These are phyloP conservation scores for Podospora fimiseda DNA, from an alignment of 495 filamentous ascomycete species.

Conservation along the genomic window DNA sequence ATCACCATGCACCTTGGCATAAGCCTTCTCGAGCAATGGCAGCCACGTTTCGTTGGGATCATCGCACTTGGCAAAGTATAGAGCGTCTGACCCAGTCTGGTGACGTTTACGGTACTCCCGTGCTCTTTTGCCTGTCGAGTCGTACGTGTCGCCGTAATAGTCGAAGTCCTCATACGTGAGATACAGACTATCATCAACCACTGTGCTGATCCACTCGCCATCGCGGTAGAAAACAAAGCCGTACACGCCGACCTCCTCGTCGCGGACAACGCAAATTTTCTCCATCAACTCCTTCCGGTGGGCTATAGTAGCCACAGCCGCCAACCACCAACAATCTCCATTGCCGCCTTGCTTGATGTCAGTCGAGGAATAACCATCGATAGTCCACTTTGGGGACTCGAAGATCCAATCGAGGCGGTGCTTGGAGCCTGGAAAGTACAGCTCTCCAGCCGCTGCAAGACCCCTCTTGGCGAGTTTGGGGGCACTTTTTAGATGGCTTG, in stretches of 20 bases:
- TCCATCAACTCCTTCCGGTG: conserved; percentile 76
- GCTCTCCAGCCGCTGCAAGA: conserved; percentile 9
- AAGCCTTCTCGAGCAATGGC: conserved; percentile 89
- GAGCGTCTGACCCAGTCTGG: conserved; percentile 66
- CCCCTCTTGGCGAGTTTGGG: neutral
- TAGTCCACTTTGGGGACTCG: conserved; percentile 54
- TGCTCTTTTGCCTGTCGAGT: conserved; percentile 29
- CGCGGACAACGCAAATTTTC: conserved; percentile 73
- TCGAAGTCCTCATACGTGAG: conserved; percentile 66
- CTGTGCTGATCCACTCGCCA: conserved; percentile 84
- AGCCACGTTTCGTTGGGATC: conserved; percentile 91
- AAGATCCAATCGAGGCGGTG: conserved; percentile 55
- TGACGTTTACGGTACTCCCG: conserved; percentile 65
- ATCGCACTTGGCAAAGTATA: conserved; percentile 83
- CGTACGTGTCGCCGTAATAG: conserved; percentile 51
- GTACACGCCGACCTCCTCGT: conserved; percentile 82
- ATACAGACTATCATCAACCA: conserved; percentile 76
- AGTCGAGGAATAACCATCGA: conserved; percentile 75
- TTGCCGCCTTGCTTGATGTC: conserved; percentile 74
- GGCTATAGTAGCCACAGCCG: conserved; percentile 74
- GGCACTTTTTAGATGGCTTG: conserved; percentile 12
- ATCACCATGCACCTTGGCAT: conserved; percentile 91
- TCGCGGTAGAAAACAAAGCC: conserved; percentile 93
- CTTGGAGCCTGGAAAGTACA: conserved; percentile 17
- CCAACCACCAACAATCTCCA: conserved; percentile 91